These are phyloP conservation scores for Kregervanrija pseudodelftensis DNA, from an alignment of 805 yeast species.

Conservation along the genomic window DNA sequence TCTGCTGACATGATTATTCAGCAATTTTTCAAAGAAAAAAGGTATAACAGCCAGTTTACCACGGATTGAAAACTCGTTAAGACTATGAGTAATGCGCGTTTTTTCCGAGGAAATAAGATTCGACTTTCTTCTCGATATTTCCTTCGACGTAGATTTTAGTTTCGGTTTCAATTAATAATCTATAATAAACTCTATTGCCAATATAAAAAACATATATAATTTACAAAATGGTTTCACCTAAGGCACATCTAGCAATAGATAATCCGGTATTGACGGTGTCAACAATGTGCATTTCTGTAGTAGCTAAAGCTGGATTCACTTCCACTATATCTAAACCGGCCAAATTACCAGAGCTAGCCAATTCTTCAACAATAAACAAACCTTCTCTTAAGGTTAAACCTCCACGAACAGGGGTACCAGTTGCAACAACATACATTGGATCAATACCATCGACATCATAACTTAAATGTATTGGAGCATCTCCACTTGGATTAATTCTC, in stretches of 20 bases:
- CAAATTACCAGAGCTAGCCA: slow-evolving; percentile 84
- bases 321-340: slow-evolving; percentile 89
- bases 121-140: too few species aligned
- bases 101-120: too few species aligned
- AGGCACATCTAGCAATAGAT: slow-evolving; percentile 86
- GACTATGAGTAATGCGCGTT: too few species aligned
- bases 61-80: too few species aligned
- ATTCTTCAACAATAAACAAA: slow-evolving; percentile 81
- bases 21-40: too few species aligned
- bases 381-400: slow-evolving; percentile 95
- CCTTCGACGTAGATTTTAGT: too few species aligned
- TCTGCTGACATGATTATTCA: not conserved
- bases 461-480: slow-evolving; percentile 75
- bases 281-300: slow-evolving; percentile 62
- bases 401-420: slow-evolving; percentile 97
- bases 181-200: too few species aligned
- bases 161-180: too few species aligned
- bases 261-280: slow-evolving; percentile 89
- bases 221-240: slow-evolving; percentile 81
- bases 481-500: slow-evolving; percentile 62
- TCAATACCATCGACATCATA: slow-evolving; percentile 97
- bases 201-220: not conserved
- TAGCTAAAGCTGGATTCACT: slow-evolving; percentile 83
- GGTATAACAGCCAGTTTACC: too few species aligned
- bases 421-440: slow-evolving; percentile 90